Conservation (phyloP, 805 yeast species). For the Metschnikowia kunwiensis region DNA sequence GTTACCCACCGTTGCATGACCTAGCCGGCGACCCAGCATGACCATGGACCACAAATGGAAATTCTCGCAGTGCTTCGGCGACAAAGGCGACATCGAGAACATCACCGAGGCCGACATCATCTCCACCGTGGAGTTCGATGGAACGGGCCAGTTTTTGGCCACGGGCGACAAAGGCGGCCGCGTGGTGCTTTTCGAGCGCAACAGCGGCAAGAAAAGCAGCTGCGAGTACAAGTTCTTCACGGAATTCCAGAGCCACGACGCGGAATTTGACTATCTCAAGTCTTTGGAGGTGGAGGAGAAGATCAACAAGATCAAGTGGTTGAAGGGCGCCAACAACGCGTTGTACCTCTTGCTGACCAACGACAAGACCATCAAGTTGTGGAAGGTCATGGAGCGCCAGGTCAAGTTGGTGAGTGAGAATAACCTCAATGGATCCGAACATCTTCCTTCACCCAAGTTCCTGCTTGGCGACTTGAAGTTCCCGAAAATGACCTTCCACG, state of each 20-base stretch:
- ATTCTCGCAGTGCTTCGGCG: constrained; percentile 97
- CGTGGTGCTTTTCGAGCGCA: constrained; percentile 92
- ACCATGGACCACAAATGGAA: constrained; percentile 55
- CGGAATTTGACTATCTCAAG: constrained; percentile 95
- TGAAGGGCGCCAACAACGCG: constrained; percentile 82
- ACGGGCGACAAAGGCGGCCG: constrained; percentile 99
- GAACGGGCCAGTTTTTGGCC: constrained; percentile 90
- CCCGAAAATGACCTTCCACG: constrained; percentile 91
- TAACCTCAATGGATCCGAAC: constrained; percentile 47
- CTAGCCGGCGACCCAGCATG: constrained; percentile 10
- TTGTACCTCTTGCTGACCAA: constrained; percentile 87
- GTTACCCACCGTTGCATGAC: not conserved
- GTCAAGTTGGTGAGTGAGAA: constrained; percentile 90
- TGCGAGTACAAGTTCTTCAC: constrained; percentile 96
- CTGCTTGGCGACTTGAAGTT: constrained; percentile 53
- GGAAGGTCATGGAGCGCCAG: constrained; percentile 93
- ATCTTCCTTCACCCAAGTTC: constrained; percentile 24
- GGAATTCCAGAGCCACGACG: constrained; percentile 97
- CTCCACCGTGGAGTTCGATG: constrained; percentile 94
- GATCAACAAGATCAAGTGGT: constrained; percentile 97
- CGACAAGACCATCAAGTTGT: constrained; percentile 96
- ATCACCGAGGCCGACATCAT: constrained; percentile 97
- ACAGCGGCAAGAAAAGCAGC: constrained; percentile 53
- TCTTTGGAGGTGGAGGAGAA: constrained; percentile 96
- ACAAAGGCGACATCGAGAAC: constrained; percentile 93